Evolutionary conservation across 2,329 filamentous ascomycete species (phyloP), one percentile per base, ranked within the genome.

Genomic region (Penicillium sclerotiorum): DNA sequence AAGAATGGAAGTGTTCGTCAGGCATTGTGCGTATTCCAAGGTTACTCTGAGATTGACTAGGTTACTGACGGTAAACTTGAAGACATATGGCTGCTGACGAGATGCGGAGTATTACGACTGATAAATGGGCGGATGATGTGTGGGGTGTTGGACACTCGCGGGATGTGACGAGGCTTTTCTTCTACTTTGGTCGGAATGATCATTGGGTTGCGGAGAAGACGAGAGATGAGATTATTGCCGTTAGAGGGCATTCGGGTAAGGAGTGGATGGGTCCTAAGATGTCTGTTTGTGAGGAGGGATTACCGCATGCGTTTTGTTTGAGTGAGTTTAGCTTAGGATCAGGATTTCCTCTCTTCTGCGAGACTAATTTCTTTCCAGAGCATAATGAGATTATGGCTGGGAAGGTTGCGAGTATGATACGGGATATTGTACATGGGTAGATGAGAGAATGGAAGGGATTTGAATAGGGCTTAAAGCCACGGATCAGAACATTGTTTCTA

Each of bases 151-250:
- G 70, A 1, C 47, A 49, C 1, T 43, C 55, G 1, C 62, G 71
- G 38, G 62, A 72, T 7, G 64, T 74, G 2, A 69, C 77, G 3
- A 76, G 74, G 43, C 53, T 86, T 35, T 76, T 77, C 44, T 83
- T 86, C 60, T 78, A 83, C 56, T 86, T 84, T 64, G 82, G 80
- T 1, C 69, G 77, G 28, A 69, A 79, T 40, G 83, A 86, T 60
- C 81, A 84, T 59, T 86, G 83, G 83, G 80, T 86, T 21, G 81
- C 81, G 1, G 74, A 82, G 54, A 69, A 73, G 58, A 84, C 81
- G 23, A 71, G 82, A 28, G 79, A 85, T 57, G 75, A 77, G 33
- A 69, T 86, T 30, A 78, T 85, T 39, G 66, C 64, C 32, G 58
- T 71, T 9, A 66, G 77, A 35, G 76, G 74, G 17, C 51, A 36